phyloP scores from a whole-genome alignment of 768 basidiomycete species.

The Mycena epipterygia region DNA sequence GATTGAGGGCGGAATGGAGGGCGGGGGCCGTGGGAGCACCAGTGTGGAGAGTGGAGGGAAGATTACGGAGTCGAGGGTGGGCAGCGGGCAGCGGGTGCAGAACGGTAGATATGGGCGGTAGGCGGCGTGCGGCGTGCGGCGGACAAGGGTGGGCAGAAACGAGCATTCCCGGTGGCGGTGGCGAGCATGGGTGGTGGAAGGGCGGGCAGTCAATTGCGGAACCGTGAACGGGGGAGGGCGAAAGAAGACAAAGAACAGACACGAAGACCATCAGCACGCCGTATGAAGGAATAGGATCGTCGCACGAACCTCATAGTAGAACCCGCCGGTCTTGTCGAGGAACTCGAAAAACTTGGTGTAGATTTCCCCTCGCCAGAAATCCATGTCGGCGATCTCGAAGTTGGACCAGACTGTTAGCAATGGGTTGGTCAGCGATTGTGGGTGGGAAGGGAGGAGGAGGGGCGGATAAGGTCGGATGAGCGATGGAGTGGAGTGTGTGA shows the following conservation, averaged over 20 bases:
- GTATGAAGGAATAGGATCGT: slow-evolving; percentile 37
- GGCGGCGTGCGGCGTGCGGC: not conserved
- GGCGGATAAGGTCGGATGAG: not conserved
- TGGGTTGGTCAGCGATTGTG: not conserved
- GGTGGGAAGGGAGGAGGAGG: not conserved
- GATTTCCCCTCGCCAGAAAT: slow-evolving; percentile 75
- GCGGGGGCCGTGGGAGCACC: not conserved
- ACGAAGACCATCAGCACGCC: not conserved
- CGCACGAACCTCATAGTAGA: slow-evolving; percentile 74
- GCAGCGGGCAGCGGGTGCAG: no score
- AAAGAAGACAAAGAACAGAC: slow-evolving; percentile 48
- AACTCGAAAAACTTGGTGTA: slow-evolving; percentile 77
- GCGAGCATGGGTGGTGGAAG: no score
- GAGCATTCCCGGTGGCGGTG: no score
- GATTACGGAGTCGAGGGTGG: no score
- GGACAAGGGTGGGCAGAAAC: not conserved
- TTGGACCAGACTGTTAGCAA: slow-evolving; percentile 70
- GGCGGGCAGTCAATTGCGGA: no score
- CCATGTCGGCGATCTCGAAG: slow-evolving; percentile 80
- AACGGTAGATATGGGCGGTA: no score
- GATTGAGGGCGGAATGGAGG: slow-evolving; percentile 50
- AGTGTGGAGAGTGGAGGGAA: no score
- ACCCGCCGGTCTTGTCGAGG: slow-evolving; percentile 71
- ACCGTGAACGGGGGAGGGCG: slow-evolving; percentile 34
- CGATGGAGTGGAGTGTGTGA: not conserved